Conservation (phyloP, 768 basidiomycete genomes). For the Phaeotremella skinneri region DNA sequence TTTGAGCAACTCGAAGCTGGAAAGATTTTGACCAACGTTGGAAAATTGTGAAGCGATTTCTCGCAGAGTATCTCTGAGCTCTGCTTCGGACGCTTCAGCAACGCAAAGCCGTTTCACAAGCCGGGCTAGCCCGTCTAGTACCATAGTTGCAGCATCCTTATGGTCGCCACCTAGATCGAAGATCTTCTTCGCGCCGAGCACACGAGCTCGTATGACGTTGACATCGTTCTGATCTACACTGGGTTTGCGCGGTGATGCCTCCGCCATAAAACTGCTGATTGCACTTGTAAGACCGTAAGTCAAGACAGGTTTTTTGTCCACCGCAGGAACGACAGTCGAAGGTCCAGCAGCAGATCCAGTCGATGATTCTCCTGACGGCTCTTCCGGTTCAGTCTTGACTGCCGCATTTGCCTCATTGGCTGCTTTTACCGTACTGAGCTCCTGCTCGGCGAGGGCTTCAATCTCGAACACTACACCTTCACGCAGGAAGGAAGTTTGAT, state of each 20-base stretch:
- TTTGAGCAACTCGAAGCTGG: conserved; percentile 91
- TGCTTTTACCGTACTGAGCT: conserved; percentile 57
- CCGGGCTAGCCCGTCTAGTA: conserved; percentile 57
- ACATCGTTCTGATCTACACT: conserved; percentile 74
- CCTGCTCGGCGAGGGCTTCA: conserved; percentile 67
- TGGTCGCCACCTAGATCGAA: conserved; percentile 47
- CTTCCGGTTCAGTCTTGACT: conserved; percentile 41
- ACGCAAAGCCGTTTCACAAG: conserved; percentile 67
- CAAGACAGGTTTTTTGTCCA: conserved; percentile 30
- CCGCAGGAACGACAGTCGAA: conserved; percentile 13
- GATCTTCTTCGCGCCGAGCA: conserved; percentile 80
- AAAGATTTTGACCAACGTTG: conserved; percentile 63
- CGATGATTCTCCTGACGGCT: conserved; percentile 2
- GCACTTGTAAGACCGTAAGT: conserved; percentile 18
- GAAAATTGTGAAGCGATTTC: conserved; percentile 79
- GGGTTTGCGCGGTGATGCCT: conserved; percentile 11
- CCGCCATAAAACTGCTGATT: conserved; percentile 20
- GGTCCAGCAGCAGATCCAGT: conserved; percentile 13
- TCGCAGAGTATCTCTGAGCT: conserved; percentile 62
- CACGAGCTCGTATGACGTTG: conserved; percentile 84
- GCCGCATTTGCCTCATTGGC: conserved; percentile 17
- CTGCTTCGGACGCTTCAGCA: conserved; percentile 62
- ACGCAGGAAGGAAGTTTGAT: conserved; percentile 82
- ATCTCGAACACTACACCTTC: conserved; percentile 98
- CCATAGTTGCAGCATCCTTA: conserved; percentile 62